A percentile compares a stretch with the other conserved stretches of the same genome.
These are phyloP conservation scores for Coemansia sp. DNA, from an alignment of 192 early-diverging fungal species.

Conservation along the genomic window DNA sequence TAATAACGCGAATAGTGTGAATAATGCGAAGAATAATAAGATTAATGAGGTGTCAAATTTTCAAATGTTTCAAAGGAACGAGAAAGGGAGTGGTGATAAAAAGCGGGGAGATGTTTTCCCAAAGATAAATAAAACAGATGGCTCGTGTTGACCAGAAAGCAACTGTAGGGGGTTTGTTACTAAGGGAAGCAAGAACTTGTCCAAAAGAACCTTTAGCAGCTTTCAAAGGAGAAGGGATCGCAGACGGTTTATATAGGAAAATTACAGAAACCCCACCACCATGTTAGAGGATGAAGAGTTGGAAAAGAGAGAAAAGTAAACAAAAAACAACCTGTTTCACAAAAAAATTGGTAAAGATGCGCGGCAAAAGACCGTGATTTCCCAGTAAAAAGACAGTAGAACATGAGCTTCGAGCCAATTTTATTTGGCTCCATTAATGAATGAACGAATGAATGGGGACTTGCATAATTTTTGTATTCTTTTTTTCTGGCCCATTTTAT, in stretches of 20 bases:
- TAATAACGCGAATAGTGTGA: not conserved
- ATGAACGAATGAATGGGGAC: too few relatives aligned
- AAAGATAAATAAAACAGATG: too few relatives aligned
- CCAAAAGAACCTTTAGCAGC: not conserved
- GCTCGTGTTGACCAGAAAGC: too few relatives aligned
- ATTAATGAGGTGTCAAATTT: not conserved
- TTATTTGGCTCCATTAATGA: too few relatives aligned
- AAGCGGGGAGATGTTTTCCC: not conserved
- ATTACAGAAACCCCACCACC: not conserved
- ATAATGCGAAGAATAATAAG: not conserved
- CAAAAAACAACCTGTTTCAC: not conserved
- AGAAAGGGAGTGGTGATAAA: not conserved
- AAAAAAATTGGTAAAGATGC: not conserved
- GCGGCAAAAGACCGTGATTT: too few relatives aligned
- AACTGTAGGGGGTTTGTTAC: not conserved
- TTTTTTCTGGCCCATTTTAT: too few relatives aligned
- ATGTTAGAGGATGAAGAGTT: not conserved
- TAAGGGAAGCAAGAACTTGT: not conserved
- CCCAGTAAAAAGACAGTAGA: too few relatives aligned
- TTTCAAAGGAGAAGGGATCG: not conserved
- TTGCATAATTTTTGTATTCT: too few relatives aligned
- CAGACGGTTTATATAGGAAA: not conserved
- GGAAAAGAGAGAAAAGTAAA: conserved; percentile 9
- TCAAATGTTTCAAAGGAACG: not conserved
- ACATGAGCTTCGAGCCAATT: too few relatives aligned